Percentiles rank a stretch among this genome's conserved stretches.
Evolutionary conservation across 31 red algal genomes (phyloP).

Genomic region (Bonnemaisonia californica): DNA sequence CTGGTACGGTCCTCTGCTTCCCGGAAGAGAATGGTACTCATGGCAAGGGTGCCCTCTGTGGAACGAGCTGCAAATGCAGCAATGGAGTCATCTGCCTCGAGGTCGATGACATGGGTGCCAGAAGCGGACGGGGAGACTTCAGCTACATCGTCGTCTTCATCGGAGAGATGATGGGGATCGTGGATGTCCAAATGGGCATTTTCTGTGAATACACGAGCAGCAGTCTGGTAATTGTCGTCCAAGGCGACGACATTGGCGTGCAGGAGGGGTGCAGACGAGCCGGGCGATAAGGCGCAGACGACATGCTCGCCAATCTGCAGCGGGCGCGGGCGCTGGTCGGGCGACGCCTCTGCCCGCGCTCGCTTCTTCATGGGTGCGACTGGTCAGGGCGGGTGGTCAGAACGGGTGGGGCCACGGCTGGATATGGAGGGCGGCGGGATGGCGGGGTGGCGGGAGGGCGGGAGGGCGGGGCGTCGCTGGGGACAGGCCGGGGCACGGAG

Average conservation of each 20-base stretch:
- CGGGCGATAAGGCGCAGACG: conserved; percentile 11
- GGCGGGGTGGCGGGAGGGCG: too few species aligned
- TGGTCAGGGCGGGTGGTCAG: too few species aligned
- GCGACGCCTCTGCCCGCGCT: not conserved
- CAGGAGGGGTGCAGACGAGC: conserved; percentile 1
- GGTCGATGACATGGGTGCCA: not conserved
- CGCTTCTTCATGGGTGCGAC: not conserved
- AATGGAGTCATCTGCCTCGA: not conserved
- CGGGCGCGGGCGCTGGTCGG: not conserved
- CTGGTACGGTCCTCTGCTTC: not conserved
- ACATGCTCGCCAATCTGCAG: conserved; percentile 38
- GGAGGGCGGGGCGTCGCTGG: too few species aligned
- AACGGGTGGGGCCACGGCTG: too few species aligned
- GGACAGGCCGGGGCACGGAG: not conserved
- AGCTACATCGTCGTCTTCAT: not conserved
- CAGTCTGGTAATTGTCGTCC: conserved; percentile 24
- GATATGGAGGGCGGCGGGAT: too few species aligned
- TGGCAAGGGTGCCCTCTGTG: not conserved
- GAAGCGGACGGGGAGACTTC: too few species aligned
- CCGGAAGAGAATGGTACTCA: not conserved
- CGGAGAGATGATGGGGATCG: not conserved
- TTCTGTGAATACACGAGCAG: not conserved
- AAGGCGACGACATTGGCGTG: conserved; percentile 37
- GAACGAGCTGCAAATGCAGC: not conserved
- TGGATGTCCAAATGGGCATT: not conserved